These are phyloP conservation scores for Circinella minor DNA, from an alignment of 371 early-diverging fungal species.

Conservation along the genomic window DNA sequence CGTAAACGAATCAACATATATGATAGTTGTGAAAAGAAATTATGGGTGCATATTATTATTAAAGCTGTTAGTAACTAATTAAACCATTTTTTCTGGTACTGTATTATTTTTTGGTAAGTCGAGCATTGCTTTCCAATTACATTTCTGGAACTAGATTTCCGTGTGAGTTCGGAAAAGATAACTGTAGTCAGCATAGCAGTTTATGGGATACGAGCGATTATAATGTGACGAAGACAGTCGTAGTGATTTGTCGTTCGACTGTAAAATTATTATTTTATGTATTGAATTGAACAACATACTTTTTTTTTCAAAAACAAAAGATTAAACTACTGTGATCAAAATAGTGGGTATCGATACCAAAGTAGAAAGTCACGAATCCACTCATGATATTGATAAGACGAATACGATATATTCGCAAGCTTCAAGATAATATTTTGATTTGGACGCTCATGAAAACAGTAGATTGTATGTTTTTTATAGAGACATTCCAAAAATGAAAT, in stretches of 20 bases:
- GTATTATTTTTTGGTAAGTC: no score
- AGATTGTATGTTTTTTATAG: constrained; percentile 15
- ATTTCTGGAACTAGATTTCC: no score
- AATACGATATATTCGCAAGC: constrained; percentile 36
- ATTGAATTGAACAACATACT: constrained; percentile 42
- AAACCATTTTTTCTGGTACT: no score
- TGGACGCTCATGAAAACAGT: constrained; percentile 52
- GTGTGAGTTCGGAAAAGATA: constrained; percentile 52
- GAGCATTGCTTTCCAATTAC: no score
- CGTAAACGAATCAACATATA: no score
- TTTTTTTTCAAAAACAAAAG: constrained; percentile 46
- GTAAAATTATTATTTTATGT: constrained; percentile 47
- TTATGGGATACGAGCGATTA: constrained; percentile 75
- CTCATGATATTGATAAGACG: constrained; percentile 68
- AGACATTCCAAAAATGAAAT: background rate
- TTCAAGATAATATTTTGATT: constrained; percentile 25
- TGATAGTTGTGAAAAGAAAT: constrained; percentile 62
- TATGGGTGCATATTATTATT: no score
- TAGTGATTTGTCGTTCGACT: constrained; percentile 60
- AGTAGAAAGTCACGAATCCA: constrained; percentile 65
- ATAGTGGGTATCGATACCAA: constrained; percentile 76
- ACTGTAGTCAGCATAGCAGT: constrained; percentile 63
- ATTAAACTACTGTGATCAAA: constrained; percentile 49
- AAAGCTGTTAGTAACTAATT: no score
- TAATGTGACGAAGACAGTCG: constrained; percentile 77